A percentile compares a stretch with the other conserved stretches of the same genome.
Conservation (phyloP, 2,329 filamentous ascomycete genomes). For the Penicillium capsulatum region DNA sequence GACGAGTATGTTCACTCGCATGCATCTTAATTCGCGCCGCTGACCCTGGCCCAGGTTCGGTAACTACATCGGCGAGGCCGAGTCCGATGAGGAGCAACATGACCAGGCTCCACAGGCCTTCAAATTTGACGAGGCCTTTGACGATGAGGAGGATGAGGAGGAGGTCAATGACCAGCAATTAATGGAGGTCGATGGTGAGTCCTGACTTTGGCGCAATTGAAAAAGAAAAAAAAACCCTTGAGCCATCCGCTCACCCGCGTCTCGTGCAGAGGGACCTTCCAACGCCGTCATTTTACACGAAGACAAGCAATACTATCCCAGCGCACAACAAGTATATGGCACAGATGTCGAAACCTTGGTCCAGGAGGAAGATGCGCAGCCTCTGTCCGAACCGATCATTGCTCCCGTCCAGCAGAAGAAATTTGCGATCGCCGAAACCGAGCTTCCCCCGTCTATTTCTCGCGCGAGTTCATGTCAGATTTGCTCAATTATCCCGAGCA, state of each 20-base stretch:
- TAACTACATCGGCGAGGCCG: constrained; percentile 95
- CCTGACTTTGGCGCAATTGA: not conserved
- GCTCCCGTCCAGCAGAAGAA: constrained; percentile 92
- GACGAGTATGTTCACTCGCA: constrained; percentile 65
- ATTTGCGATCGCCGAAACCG: constrained; percentile 87
- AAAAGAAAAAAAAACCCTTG: not conserved
- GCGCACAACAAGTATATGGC: constrained; percentile 93
- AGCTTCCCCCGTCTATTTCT: constrained; percentile 87
- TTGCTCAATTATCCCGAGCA: constrained; percentile 95
- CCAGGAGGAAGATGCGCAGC: constrained; percentile 94
- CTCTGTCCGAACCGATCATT: constrained; percentile 86
- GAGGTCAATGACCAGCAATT: constrained; percentile 70
- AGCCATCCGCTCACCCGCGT: constrained; percentile 23
- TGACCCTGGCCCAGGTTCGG: constrained; percentile 64
- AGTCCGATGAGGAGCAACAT: constrained; percentile 79
- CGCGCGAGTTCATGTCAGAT: constrained; percentile 88
- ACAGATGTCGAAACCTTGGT: constrained; percentile 92
- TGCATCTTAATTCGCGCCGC: constrained; percentile 19
- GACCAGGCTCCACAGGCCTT: constrained; percentile 77
- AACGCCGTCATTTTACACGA: constrained; percentile 98
- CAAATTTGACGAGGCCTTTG: constrained; percentile 66
- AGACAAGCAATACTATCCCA: constrained; percentile 99
- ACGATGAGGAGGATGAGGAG: constrained; percentile 52
- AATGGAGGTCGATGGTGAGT: constrained; percentile 84
- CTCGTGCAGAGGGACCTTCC: constrained; percentile 71